Conservation (phyloP, 257 asterid genomes). For the Linaria vulgaris region DNA sequence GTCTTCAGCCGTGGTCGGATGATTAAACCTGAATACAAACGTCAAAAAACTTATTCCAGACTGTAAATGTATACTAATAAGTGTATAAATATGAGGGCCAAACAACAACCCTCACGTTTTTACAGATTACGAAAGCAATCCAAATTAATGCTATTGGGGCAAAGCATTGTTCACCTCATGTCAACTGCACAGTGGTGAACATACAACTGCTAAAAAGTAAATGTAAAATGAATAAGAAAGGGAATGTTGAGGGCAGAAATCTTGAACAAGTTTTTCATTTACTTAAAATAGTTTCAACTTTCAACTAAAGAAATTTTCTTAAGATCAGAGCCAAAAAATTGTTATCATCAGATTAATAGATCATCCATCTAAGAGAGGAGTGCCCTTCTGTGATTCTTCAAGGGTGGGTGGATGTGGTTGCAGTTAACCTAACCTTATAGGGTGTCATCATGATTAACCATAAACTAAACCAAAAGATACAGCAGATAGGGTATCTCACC, state of each 20-base stretch:
- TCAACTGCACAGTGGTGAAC: no score
- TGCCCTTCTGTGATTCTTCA: no score
- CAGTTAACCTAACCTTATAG: no score
- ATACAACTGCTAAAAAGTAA: neutral
- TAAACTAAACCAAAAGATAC: neutral
- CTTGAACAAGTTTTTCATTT: no score
- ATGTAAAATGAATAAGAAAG: neutral
- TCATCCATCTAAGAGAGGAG: neutral
- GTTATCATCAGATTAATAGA: neutral
- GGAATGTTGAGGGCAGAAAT: neutral
- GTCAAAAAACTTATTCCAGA: conserved; percentile 1
- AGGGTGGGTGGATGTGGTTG: neutral
- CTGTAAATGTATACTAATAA: neutral
- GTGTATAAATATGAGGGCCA: neutral
- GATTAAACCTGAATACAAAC: conserved; percentile 52
- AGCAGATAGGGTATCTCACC: conserved; percentile 5
- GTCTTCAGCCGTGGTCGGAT: conserved; percentile 68
- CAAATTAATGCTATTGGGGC: no score
- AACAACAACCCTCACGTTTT: no score
- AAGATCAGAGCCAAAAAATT: no score
- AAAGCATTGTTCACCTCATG: no score
- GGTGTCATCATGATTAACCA: neutral
- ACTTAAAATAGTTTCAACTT: no score
- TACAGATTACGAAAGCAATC: no score
- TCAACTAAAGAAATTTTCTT: no score